Conservation (phyloP, 225 moss, liverwort and hornwort genomes). For the Polytrichum formosum region DNA sequence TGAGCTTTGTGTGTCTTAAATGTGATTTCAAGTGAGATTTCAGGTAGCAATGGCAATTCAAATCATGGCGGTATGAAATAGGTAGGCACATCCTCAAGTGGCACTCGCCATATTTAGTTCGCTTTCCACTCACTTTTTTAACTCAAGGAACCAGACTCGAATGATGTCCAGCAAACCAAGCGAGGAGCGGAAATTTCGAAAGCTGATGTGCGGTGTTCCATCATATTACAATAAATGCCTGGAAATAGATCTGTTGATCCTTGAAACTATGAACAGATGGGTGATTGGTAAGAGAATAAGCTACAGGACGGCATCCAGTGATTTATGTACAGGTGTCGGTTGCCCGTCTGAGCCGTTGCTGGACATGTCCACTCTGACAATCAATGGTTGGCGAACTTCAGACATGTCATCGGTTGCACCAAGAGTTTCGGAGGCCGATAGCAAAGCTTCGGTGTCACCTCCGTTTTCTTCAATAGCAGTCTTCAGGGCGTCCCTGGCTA, state of each 20-base stretch:
- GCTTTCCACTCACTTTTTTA: too few relatives aligned
- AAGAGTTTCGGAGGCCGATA: slow-evolving; percentile 20
- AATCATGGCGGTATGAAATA: too few relatives aligned
- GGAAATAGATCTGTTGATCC: background rate
- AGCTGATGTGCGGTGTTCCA: background rate
- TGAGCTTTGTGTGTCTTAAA: too few relatives aligned
- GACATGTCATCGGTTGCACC: slow-evolving; percentile 16
- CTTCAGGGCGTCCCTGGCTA: slow-evolving; percentile 34
- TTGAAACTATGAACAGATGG: slow-evolving; percentile 5
- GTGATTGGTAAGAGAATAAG: background rate
- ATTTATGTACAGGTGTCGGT: slow-evolving; percentile 16
- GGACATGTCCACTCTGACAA: slow-evolving; percentile 29
- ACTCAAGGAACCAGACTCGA: too few relatives aligned
- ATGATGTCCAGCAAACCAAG: too few relatives aligned
- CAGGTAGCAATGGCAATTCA: too few relatives aligned
- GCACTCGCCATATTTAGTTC: too few relatives aligned
- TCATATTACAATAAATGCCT: background rate
- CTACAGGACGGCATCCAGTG: slow-evolving; percentile 18
- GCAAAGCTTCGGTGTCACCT: slow-evolving; percentile 19
- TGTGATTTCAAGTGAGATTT: too few relatives aligned
- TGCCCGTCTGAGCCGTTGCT: slow-evolving; percentile 34
- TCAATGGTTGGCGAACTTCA: slow-evolving; percentile 34
- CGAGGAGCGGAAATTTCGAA: too few relatives aligned
- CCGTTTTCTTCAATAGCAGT: slow-evolving; percentile 37
- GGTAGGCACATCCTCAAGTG: too few relatives aligned